Percentiles rank a stretch among this genome's conserved stretches.
phyloP scores from a whole-genome alignment of 177 flowering plant genomes.

The Vitis hybrid region DNA sequence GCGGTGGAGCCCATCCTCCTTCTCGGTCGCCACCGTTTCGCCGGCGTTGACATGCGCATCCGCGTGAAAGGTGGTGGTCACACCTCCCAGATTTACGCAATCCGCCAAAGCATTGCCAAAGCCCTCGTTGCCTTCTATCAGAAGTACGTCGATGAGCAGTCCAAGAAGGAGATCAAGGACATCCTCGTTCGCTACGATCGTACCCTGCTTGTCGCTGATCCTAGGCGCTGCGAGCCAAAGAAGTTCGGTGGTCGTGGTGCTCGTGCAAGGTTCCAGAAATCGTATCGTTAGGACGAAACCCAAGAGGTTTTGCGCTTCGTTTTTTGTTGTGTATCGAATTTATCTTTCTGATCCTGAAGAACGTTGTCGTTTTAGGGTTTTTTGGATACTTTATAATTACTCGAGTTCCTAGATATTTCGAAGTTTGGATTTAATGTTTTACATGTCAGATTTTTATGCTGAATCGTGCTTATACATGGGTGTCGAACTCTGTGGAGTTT shows the following conservation, averaged over 20 bases:
- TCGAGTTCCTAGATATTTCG: too few relatives aligned
- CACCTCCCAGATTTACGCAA: conserved; percentile 83
- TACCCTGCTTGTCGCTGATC: conserved; percentile 78
- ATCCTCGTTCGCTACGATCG: conserved; percentile 64
- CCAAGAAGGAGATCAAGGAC: conserved; percentile 84
- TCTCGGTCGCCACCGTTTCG: conserved; percentile 62
- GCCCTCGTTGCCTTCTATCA: conserved; percentile 78
- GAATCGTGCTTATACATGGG: too few relatives aligned
- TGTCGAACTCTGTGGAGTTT: too few relatives aligned
- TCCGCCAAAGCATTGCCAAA: conserved; percentile 77
- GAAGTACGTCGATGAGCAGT: conserved; percentile 77
- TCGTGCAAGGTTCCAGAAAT: conserved; percentile 79
- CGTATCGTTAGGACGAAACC: conserved; percentile 49
- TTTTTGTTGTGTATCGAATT: too few relatives aligned
- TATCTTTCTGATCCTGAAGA: too few relatives aligned
- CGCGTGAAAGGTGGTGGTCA: conserved; percentile 76
- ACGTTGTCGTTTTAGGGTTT: too few relatives aligned
- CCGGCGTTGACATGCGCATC: conserved; percentile 74
- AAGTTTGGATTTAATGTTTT: too few relatives aligned
- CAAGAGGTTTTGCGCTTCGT: too few relatives aligned
- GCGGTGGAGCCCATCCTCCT: conserved; percentile 66
- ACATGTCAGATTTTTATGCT: too few relatives aligned
- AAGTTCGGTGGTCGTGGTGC: conserved; percentile 89
- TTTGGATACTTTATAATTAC: too few relatives aligned
- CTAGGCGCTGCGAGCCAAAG: conserved; percentile 81